These are phyloP conservation scores for Odontarrhena argentea DNA, from an alignment of 345 rosid genomes.

Conservation along the genomic window DNA sequence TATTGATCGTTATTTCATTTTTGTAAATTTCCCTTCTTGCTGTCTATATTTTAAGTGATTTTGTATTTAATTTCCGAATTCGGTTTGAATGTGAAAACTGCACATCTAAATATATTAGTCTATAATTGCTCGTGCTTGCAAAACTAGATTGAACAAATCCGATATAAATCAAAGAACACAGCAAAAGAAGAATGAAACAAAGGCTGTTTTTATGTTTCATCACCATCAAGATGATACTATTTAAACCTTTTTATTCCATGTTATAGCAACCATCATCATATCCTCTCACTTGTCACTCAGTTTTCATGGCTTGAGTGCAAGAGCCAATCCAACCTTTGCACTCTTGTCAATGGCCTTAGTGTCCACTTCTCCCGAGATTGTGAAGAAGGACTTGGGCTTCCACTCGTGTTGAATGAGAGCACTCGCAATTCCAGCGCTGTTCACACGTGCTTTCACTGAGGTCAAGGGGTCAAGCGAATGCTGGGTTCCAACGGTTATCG, in stretches of 20 bases:
- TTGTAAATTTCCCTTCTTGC: too few relatives aligned
- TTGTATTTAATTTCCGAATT: background rate
- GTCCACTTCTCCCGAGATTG: constrained; percentile 87
- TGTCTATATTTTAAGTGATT: background rate
- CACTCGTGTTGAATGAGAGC: constrained; percentile 93
- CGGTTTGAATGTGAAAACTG: constrained; percentile 13
- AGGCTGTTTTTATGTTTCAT: too few relatives aligned
- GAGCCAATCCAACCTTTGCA: constrained; percentile 82
- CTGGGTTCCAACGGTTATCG: constrained; percentile 76
- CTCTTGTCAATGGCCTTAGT: constrained; percentile 80
- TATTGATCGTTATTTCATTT: background rate
- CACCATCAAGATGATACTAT: too few relatives aligned
- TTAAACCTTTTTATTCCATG: too few relatives aligned
- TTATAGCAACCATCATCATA: too few relatives aligned
- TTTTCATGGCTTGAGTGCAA: constrained; percentile 77
- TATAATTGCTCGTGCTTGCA: too few relatives aligned
- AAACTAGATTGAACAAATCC: too few relatives aligned
- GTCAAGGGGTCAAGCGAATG: constrained; percentile 78
- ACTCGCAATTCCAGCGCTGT: constrained; percentile 68
- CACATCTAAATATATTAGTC: too few relatives aligned
- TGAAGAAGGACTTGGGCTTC: constrained; percentile 78
- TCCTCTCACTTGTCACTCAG: background rate
- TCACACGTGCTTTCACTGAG: constrained; percentile 68
- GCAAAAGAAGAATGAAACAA: too few relatives aligned
- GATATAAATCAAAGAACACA: too few relatives aligned